Base-by-base conservation (phyloP, 2,329 filamentous ascomycete genomes). In the Alternaria sp. region DNA sequence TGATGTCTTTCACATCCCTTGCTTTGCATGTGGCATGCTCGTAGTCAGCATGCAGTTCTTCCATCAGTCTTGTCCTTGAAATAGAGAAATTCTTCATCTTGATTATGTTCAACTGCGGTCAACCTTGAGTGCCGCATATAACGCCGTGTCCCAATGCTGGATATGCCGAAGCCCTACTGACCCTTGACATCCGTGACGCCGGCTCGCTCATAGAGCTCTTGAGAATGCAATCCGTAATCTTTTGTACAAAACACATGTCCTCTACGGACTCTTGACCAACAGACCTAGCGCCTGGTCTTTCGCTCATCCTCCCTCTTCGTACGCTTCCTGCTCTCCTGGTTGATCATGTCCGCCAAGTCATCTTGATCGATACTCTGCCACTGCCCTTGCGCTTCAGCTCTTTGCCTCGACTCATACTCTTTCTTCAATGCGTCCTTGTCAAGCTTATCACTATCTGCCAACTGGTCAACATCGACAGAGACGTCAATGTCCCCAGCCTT, bases 401-500 rank as follows among this genome's bases (percentile, higher is more conserved):
- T 84, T 70, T 85, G 84, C 75, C 87, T 82, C 33, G 83, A 87
- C 58, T 98, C 93, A 72, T 96, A 99, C 73, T 89, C 85, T 71
- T 85, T 88, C 76, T 85, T 86, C 70, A 99, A 77, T 68, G 93
- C 91, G 26, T 97, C 93, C 77, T 94, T 96, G 78, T 86, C 90
- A 71, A 98, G 84, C 42, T 89, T 90, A 67, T 92, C 92, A 60
- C 89, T 85, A 39, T 86, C 84, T 64, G 87, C 87, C 60, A 99
- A 78, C 36, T 90, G 85, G 73, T 98, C 94, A 5, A 92, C 87
- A 70, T 98, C 93, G 63, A 99, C 87, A 24, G 93, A 92, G 28
- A 98, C 90, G 68, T 99, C 95, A 24, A 99, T 86, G 75, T 99
- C 95, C 39, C 94, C 95, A 4, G 91, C 93, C 85, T 97, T 97